Evolutionary conservation across 1,284 basidiomycete genomes (phyloP).

Genomic region (Meira nashicola): DNA sequence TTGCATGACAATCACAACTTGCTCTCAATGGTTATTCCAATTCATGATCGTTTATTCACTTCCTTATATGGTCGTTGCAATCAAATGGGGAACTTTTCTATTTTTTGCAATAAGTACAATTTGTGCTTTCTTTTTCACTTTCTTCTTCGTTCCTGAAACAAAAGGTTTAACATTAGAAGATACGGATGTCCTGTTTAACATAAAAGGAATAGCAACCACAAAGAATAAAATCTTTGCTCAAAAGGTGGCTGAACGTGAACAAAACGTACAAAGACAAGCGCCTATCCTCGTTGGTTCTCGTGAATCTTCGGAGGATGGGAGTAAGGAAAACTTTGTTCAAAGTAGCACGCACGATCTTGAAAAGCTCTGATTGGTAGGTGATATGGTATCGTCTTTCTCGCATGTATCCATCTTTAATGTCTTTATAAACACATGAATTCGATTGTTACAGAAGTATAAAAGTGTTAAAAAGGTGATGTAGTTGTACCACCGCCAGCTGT

Average conservation of each 20-base stretch:
- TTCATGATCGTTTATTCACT: constrained; percentile 46
- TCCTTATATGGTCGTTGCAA: constrained; percentile 38
- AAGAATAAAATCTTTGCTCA: not conserved
- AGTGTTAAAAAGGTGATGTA: too few species aligned
- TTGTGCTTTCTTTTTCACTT: not conserved
- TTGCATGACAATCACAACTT: constrained; percentile 37
- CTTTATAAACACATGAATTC: too few species aligned
- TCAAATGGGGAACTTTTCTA: constrained; percentile 46
- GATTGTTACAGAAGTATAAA: too few species aligned
- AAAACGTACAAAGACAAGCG: too few species aligned
- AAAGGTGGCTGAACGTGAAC: not conserved
- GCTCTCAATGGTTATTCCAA: constrained; percentile 42
- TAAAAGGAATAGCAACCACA: not conserved
- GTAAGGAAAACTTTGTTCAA: too few species aligned
- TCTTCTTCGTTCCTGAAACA: not conserved
- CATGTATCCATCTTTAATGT: too few species aligned
- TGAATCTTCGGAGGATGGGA: too few species aligned
- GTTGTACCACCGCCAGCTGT: too few species aligned
- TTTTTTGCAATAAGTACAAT: constrained; percentile 26
- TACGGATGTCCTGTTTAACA: not conserved
- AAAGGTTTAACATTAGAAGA: not conserved
- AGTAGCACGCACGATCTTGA: too few species aligned
- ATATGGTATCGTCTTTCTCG: too few species aligned
- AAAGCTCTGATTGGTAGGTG: too few species aligned
- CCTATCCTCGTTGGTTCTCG: too few species aligned